phyloP scores from a whole-genome alignment of 2,329 filamentous ascomycete genomes.

The Alternaria triticimaculans region DNA sequence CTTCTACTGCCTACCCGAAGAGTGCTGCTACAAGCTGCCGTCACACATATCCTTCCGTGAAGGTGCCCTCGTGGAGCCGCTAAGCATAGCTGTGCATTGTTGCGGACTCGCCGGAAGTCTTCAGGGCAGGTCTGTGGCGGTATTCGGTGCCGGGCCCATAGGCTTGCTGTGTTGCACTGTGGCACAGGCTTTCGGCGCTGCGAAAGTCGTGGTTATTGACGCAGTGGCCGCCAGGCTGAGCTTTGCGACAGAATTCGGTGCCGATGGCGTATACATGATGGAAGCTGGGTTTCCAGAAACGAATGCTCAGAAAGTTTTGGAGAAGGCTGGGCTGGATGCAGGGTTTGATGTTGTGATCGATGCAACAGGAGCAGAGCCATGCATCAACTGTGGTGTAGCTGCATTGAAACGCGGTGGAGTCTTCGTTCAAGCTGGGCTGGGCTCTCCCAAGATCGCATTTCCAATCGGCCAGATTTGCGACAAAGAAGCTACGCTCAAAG shows the following conservation, averaged over 20 bases:
- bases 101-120: not conserved
- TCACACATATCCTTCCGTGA: constrained; percentile 18
- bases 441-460: constrained; percentile 22
- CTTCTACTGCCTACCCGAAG: constrained; percentile 20
- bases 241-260: not conserved
- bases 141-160: not conserved
- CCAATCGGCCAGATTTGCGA: constrained; percentile 33
- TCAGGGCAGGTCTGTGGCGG: not conserved
- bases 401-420: constrained; percentile 23
- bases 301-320: not conserved
- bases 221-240: not conserved
- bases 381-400: constrained; percentile 23
- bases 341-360: constrained; percentile 29
- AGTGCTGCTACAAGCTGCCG: constrained; percentile 27
- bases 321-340: not conserved
- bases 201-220: not conserved
- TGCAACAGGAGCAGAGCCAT: constrained; percentile 32
- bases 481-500: constrained; percentile 33
- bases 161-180: not conserved
- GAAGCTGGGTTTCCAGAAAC: not conserved
- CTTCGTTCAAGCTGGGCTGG: constrained; percentile 33
- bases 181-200: not conserved
- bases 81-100: constrained; percentile 28
- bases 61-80: constrained; percentile 28
- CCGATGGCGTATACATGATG: not conserved